Conservation (phyloP, 805 yeast species). For the Suhomyces sp. region DNA sequence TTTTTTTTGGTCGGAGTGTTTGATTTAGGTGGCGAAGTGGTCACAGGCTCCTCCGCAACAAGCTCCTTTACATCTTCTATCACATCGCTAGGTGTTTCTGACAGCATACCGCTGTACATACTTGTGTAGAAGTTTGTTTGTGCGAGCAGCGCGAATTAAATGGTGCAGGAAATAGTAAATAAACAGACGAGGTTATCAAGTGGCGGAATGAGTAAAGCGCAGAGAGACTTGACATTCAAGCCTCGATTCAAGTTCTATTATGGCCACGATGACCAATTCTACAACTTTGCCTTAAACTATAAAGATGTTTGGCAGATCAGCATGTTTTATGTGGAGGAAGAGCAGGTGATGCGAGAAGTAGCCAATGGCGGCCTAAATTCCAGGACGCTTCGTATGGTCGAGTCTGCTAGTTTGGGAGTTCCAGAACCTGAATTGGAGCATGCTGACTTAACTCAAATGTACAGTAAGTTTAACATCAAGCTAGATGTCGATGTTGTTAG, state of each 20-base stretch:
- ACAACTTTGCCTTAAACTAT: slow-evolving; percentile 40
- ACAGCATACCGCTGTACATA: slow-evolving; percentile 1
- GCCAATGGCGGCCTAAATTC: slow-evolving; percentile 7
- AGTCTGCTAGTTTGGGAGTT: slow-evolving; percentile 8
- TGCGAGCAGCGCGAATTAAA: no score
- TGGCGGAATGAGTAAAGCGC: background rate
- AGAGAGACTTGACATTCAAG: slow-evolving; percentile 25
- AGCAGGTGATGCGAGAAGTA: slow-evolving; percentile 17
- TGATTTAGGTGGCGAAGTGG: background rate
- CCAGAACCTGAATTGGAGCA: slow-evolving; percentile 7
- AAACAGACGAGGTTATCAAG: no score
- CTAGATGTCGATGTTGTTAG: background rate
- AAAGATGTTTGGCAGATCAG: slow-evolving; percentile 51
- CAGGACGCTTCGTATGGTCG: slow-evolving; percentile 8
- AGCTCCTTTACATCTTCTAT: background rate
- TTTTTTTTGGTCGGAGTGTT: slow-evolving; percentile 8
- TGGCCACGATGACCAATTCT: slow-evolving; percentile 48
- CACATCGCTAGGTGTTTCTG: background rate
- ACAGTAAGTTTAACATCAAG: background rate
- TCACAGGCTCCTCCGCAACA: background rate
- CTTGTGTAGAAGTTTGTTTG: background rate
- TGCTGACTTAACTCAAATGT: background rate
- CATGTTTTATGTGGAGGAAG: slow-evolving; percentile 42
- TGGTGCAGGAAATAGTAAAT: background rate
- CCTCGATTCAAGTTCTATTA: slow-evolving; percentile 37